Base-by-base conservation (phyloP, 306 rosid species). In the Hylodesmum podocarpum region DNA sequence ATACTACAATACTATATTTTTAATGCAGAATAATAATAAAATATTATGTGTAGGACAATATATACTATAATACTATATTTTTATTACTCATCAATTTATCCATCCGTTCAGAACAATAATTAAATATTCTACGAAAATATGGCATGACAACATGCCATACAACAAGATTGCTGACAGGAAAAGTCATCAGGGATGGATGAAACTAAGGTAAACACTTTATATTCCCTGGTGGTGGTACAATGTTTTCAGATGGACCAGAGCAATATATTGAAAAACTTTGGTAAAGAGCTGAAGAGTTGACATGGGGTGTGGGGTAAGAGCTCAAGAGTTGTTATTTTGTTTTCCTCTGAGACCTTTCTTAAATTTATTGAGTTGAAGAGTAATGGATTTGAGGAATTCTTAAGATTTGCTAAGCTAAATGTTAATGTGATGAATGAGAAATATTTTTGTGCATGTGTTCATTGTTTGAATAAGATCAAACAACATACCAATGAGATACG, bases 111-210 rank as follows among this genome's bases (percentile, higher is more conserved):
- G 70, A 62, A 16, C 18, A 24, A 58, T 81, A 22, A 50, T 71
- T 19, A 21, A 63, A 46, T 72, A n/a, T 53, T 64, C 22, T 75
- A 54, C 77, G 83, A 86, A 95, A 97, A 92, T 92, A 79, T 95
- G 98, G 97, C 90, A 95, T 65, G 43, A 66, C 84, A 95, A 95
- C 87, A 92, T 92, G 97, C 98, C 98, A 55, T 85, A 95, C 89
- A 86, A 87, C 83, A 95, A 95, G 87, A 90, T 95, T 55, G 98
- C 96, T 7, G 98, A 95, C 78, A 84, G 98, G 87, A 95, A 94
- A 85, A 97, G 97, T 82, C 97, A 95, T 80, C 97, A 92, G 73
- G 97, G 98, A 71, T 95, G 98, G 98, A 92, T 95, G 98, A 92
- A 90, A 79, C 83, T 66, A 95, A 78, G 98, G 96, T 64, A 80